Base-by-base conservation (phyloP, 495 filamentous ascomycete genomes). In the Penicillium canariense region DNA sequence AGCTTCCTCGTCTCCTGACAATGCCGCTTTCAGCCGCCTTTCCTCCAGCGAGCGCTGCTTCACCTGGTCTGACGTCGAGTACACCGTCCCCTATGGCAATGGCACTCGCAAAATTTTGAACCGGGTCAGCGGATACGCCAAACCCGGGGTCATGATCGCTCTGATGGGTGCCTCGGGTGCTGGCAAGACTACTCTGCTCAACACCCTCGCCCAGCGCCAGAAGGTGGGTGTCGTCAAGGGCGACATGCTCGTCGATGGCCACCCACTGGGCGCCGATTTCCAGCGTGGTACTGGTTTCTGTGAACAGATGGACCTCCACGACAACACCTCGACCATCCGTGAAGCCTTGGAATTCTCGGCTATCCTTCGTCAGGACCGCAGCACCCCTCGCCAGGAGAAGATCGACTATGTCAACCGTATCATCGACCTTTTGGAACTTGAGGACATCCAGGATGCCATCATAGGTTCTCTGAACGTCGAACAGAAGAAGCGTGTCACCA, bases 271-370 rank as follows among this genome's bases (percentile, higher is more conserved):
- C 0, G 64, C 73, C 8, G 85, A 87, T 22, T 96, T 96, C 69
- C 88, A 92, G 62, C 81, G 91, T 18, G 80, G 81, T 17, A 93
- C 89, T 31, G 91, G 91, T 26, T 96, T 89, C 70, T 90, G 88
- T 59, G 84, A 95, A 66, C 91, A 96, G 68, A 88, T 88, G 74
- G 91, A 96, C 72, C 61, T 96, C 17, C 91, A 96, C 65, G 84
- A 87, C 54, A 72, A 71, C 12, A 85, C 84, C 11, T 72, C 82
- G 14, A 88, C 85, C 0, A 81, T 88, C 39, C 75, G 83, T 15
- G 85, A 88, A 63, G 85, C 85, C 3, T 74, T 88, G 25, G 81
- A 84, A 46, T 88, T 88, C 65, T 86, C 83, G 0, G 85, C 85
- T 12, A 74, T 85, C 20, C 76, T 87, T 35, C 78, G 85, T 46